Percentiles rank a stretch among this genome's conserved stretches.
Conservation (phyloP, 2,329 filamentous ascomycete genomes). For the Diaporthe destruens region DNA sequence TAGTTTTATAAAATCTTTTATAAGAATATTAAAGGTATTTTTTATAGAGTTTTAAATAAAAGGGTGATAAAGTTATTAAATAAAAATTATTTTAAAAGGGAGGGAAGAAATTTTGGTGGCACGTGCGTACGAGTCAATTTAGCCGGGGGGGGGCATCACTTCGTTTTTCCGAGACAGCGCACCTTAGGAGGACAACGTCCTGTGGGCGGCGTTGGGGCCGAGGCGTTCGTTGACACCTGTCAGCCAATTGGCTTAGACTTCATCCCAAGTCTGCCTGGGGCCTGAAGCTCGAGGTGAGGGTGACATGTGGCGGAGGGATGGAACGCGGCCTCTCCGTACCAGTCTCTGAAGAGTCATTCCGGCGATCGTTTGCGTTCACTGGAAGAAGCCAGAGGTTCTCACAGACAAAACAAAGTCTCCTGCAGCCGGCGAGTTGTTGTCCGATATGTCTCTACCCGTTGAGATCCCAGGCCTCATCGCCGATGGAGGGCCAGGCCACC, state of each 20-base stretch:
- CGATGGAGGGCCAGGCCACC: conserved; percentile 14
- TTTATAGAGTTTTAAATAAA: too few relatives aligned
- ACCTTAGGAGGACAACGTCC: conserved; percentile 13
- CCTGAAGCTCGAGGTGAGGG: conserved; percentile 19
- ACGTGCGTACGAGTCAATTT: too few relatives aligned
- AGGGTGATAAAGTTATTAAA: too few relatives aligned
- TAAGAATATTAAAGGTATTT: too few relatives aligned
- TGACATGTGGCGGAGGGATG: conserved; percentile 25
- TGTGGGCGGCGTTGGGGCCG: neutral
- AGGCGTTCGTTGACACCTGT: conserved; percentile 16
- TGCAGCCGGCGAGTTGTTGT: neutral
- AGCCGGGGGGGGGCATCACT: too few relatives aligned
- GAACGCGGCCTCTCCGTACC: neutral
- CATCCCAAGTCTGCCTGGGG: conserved; percentile 6
- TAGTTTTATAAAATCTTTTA: too few relatives aligned
- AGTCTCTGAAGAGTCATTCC: conserved; percentile 1
- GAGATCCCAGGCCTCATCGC: neutral
- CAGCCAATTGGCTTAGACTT: conserved; percentile 27
- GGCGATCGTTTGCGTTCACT: neutral
- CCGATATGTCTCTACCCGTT: neutral
- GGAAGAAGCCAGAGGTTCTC: neutral
- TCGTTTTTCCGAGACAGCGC: too few relatives aligned
- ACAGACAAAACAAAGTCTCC: neutral
- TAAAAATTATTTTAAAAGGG: too few relatives aligned
- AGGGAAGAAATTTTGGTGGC: too few relatives aligned